Percentiles rank a stretch among this genome's conserved stretches.
Evolutionary conservation across 2,329 filamentous ascomycete species (phyloP).

Genomic region (Ophiocordyceps camponoti-rufipedis): DNA sequence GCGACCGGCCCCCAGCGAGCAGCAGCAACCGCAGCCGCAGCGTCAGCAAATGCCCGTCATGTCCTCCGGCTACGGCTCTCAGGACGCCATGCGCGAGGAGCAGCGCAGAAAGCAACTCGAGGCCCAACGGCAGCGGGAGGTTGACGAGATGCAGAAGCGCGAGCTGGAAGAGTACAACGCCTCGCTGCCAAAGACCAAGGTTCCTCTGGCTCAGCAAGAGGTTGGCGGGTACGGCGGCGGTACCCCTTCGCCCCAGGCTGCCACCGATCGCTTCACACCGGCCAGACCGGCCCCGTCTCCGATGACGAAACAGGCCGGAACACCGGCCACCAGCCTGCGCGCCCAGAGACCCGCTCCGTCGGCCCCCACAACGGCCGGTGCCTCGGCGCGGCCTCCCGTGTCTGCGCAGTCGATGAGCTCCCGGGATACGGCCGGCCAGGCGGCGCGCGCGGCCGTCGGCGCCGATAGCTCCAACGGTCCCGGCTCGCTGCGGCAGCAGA

Average conservation of each 20-base stretch:
- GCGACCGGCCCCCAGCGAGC: constrained; percentile 25
- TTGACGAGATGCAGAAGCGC: constrained; percentile 49
- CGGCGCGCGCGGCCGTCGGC: constrained; percentile 25
- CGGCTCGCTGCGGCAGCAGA: constrained; percentile 37
- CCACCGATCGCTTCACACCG: constrained; percentile 65
- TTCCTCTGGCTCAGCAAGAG: constrained; percentile 76
- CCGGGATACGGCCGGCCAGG: constrained; percentile 21
- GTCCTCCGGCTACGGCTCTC: constrained; percentile 33
- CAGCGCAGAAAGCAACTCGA: constrained; percentile 45
- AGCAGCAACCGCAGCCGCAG: constrained; percentile 28
- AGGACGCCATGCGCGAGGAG: constrained; percentile 33
- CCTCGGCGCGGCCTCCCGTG: constrained; percentile 25
- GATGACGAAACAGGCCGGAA: constrained; percentile 35
- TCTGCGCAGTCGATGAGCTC: constrained; percentile 30
- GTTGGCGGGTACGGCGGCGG: constrained; percentile 44
- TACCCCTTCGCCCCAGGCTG: constrained; percentile 15
- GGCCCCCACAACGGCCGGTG: constrained; percentile 30
- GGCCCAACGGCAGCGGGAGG: constrained; percentile 35
- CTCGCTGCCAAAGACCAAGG: constrained; percentile 64
- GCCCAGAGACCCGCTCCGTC: constrained; percentile 75
- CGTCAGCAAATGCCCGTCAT: constrained; percentile 39
- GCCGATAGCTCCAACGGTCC: constrained; percentile 25
- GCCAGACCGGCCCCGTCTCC: constrained; percentile 69
- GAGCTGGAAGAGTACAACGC: constrained; percentile 83
- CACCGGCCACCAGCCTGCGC: constrained; percentile 35